Evolutionary conservation across 139 green algal genomes (phyloP), one percentile per base, ranked within the genome.

Genomic region (Picocystis salinarum): DNA sequence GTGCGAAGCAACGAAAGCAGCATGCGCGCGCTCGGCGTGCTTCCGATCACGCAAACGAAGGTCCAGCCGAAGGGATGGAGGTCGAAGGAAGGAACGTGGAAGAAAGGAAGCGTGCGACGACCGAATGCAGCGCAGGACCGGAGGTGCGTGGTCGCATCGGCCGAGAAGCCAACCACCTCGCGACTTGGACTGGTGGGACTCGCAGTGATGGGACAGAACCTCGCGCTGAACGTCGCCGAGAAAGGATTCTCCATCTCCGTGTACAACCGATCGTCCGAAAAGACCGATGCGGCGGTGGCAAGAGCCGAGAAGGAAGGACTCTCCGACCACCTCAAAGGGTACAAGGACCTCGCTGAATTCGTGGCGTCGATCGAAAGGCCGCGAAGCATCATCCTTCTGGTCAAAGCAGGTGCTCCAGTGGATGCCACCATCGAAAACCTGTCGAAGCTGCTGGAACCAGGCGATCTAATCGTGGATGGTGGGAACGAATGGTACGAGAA

Each of bases 401-500:
- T 56, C 5, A 45, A 53, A 34, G 45, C 45, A 15, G 45, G 45
- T 23, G 30, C 28, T n/a, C 45, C 45, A 7, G 45, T 53, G 6
- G 45, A 53, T 20, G 45, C 45, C 6, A 53, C 45, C 4, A 53
- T 53, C 45, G 28, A 26, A 9, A 19, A n/a, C 6, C 29, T 53
- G 12, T 22, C 33, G 11, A 23, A 45, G 45, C 45, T 45, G 18
- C 31, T 53, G 27, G 45, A 53, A 34, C 45, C 45, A 6, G 45
- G 45, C 12, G 45, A 53, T 19, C 17, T 37, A 6, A 53, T 53
- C 45, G 33, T 53, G 28, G 45, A 53, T 34, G 45, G 45, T 7
- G 45, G 45, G 12, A 53, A 53, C 28, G 45, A 53, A 23, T 53
- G 45, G 45, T 47, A 56, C 48, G 18, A 36, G 23, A 56, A 56